These are phyloP conservation scores for Xylariaceae sp. DNA, from an alignment of 2,329 filamentous ascomycete species.

Conservation along the genomic window DNA sequence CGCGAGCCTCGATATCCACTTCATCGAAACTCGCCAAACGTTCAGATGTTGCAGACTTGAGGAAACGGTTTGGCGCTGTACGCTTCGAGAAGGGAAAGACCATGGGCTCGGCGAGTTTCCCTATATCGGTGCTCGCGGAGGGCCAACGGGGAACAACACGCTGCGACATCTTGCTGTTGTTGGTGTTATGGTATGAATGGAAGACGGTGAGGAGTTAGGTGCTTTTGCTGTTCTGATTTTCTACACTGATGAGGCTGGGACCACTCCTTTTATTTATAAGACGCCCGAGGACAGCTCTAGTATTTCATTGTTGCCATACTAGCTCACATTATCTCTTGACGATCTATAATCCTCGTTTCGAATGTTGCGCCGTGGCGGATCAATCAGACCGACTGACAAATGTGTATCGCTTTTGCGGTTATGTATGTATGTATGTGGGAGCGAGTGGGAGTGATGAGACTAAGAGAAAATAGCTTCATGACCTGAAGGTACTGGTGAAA, in stretches of 20 bases:
- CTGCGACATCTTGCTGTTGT: constrained; percentile 10
- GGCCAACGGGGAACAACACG: constrained; percentile 15
- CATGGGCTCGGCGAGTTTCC: constrained; percentile 15
- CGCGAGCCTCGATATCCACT: constrained; percentile 53
- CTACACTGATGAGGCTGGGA: not conserved
- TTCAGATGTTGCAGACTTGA: constrained; percentile 68
- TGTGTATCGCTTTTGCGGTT: too few relatives aligned
- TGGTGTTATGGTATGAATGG: not conserved
- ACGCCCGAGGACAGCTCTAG: not conserved
- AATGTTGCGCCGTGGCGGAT: too few relatives aligned
- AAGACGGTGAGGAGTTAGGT: not conserved
- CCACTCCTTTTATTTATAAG: constrained; percentile 2
- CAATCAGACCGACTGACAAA: too few relatives aligned
- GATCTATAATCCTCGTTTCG: too few relatives aligned
- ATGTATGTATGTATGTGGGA: too few relatives aligned
- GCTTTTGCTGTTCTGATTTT: not conserved
- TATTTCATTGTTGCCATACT: not conserved
- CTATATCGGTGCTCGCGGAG: constrained; percentile 4
- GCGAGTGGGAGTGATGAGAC: too few relatives aligned
- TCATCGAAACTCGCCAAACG: constrained; percentile 63
- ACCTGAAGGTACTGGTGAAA: too few relatives aligned
- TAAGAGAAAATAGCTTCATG: too few relatives aligned
- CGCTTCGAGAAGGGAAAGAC: constrained; percentile 52
- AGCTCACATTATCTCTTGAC: not conserved
- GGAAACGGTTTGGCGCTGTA: constrained; percentile 62